Evolutionary conservation across 23 red algal genomes (phyloP), one percentile per base, ranked within the genome.

Genomic region (Rhodosorus marinus): DNA sequence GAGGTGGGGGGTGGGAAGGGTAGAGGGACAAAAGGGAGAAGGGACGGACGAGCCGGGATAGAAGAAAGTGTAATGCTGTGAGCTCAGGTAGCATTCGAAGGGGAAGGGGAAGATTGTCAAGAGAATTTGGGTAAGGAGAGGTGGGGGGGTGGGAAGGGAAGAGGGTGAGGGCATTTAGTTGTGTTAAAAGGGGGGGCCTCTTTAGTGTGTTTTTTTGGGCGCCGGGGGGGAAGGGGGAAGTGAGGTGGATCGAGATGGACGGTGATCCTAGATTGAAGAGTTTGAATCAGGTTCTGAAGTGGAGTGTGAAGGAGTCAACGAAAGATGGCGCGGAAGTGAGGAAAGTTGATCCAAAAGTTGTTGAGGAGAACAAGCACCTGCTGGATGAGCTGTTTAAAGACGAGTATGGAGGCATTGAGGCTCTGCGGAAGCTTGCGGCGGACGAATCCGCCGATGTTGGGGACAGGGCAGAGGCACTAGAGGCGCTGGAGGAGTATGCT

Each of bases 341-440:
- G 17, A 17, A 11, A 43, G 17, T 11, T 43, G 11, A 17, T 17
- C 38, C 11, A 43, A 43, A 43, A 43, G 38, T 43, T 17, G 17
- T 43, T 17, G 38, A 43, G 38, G 11, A 43, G 38, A 43, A 43
- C 17, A 43, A 43, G 38, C 11, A 17, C 38, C 11, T 43, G 79
- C 79, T 84, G 24, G 79, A 84, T 55, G 49, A 47, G 32, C 62
- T 69, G 5, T 66, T 66, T 36, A 68, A 68, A 0, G 79, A 84
- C 30, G 45, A 54, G 11, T 84, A 64, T 74, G 60, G 59, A 19
- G 66, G 52, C 20, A 43, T 84, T n/a, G 57, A 62, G 3, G 31
- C 49, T 3, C 60, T 84, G 0, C 52, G 54, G 33, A 31, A 40
- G 26, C 26, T 70, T 6, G 8, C 26, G 14, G 47, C 55, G 28